phyloP scores from a whole-genome alignment of 148 eudicot genomes.

The Silene uniflora region DNA sequence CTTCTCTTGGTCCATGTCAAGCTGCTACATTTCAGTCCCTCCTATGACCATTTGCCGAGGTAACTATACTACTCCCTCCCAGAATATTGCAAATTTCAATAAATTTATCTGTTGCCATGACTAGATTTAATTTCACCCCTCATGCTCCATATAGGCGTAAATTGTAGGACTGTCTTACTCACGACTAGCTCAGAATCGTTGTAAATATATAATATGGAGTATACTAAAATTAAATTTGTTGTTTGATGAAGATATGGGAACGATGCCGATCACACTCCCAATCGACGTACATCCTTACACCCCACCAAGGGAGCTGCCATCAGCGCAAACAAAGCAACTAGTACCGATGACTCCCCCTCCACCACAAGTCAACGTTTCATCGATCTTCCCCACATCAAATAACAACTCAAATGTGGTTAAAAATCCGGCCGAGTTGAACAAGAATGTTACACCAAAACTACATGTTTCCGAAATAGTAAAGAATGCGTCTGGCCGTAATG shows the following conservation, averaged over 20 bases:
- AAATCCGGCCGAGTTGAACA: not conserved
- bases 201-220: no score
- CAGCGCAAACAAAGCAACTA: constrained; percentile 14
- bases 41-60: constrained; percentile 35
- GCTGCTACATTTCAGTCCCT: constrained; percentile 32
- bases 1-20: constrained; percentile 30
- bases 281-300: constrained; percentile 17
- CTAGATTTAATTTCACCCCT: no score
- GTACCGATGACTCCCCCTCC: constrained; percentile 17
- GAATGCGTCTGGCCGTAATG: constrained; percentile 7
- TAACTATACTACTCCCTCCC: constrained; percentile 6
- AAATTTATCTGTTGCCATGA: no score
- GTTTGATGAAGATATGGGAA: constrained; percentile 27
- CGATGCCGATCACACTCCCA: constrained; percentile 34
- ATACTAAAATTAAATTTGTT: not conserved
- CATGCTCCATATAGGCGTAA: no score
- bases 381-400: not conserved
- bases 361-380: constrained; percentile 2
- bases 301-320: constrained; percentile 8
- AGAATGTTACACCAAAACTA: constrained; percentile 17
- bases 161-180: no score
- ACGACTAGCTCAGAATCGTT: no score
- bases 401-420: constrained; percentile 6
- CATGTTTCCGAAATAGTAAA: constrained; percentile 22
- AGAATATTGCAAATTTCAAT: no score